These are phyloP conservation scores for Eimeria acervulina DNA, from an alignment of 169 alveolate genomes.

Conservation along the genomic window DNA sequence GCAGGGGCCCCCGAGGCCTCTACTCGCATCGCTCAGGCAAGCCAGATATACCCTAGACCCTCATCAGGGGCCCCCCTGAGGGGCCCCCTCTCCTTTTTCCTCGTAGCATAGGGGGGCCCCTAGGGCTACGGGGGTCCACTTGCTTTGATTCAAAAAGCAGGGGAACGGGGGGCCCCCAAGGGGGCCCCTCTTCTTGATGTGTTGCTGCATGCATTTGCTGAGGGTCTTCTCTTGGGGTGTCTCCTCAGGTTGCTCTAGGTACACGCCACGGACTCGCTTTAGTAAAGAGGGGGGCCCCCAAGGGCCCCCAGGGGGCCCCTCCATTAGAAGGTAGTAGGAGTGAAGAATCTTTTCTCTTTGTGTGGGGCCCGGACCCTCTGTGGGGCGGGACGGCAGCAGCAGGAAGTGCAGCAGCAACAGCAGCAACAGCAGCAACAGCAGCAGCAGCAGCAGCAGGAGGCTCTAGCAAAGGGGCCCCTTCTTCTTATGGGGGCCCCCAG, in stretches of 20 bases:
- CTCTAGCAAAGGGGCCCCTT: not conserved
- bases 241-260: not conserved
- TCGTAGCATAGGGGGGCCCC: too few species aligned
- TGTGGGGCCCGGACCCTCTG: constrained; percentile 45
- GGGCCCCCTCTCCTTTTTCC: not conserved
- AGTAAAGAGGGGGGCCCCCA: not conserved
- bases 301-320: not conserved
- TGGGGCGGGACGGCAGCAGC: not conserved
- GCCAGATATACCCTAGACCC: too few species aligned
- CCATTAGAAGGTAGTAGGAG: not conserved
- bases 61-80: too few species aligned
- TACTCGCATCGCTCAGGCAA: not conserved
- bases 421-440: not conserved
- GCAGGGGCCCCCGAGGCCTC: not conserved
- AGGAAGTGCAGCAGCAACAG: too few species aligned
- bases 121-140: too few species aligned
- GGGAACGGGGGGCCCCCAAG: too few species aligned
- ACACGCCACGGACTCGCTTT: not conserved
- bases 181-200: too few species aligned
- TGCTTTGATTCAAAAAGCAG: too few species aligned
- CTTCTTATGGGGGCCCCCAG: constrained; percentile 30
- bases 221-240: not conserved
- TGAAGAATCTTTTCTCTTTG: not conserved
- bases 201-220: too few species aligned
- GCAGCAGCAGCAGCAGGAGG: not conserved